Evolutionary conservation across 1,284 basidiomycete genomes (phyloP).

Genomic region (Jaminaea rosea): DNA sequence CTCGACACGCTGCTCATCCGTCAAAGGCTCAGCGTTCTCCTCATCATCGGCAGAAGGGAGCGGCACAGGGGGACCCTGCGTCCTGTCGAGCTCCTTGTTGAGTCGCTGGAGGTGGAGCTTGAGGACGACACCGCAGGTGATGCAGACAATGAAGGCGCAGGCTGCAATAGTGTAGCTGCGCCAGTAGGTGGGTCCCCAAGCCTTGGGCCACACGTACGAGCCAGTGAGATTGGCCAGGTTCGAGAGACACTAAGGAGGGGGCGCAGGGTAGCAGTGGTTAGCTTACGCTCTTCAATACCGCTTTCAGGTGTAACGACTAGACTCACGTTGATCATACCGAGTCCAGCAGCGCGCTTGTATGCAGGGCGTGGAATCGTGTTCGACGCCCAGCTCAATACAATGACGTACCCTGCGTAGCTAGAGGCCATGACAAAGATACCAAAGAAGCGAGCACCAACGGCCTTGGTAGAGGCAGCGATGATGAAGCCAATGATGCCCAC

Average conservation of each 20-base stretch:
- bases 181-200: conserved; percentile 33
- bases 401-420: conserved; percentile 22
- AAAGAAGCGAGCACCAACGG: conserved; percentile 21
- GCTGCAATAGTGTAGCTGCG: conserved; percentile 21
- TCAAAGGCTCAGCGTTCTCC: conserved; percentile 4
- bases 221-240: conserved; percentile 50
- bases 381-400: conserved; percentile 27
- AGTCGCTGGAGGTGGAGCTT: conserved; percentile 16
- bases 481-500: conserved; percentile 30
- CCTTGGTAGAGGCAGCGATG: conserved; percentile 19
- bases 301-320: no score
- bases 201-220: conserved; percentile 26
- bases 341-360: conserved; percentile 25
- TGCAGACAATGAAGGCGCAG: conserved; percentile 19
- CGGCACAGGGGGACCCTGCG: conserved; percentile 26
- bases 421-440: conserved; percentile 26
- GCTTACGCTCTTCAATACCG: no score
- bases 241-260: no score
- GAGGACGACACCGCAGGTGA: conserved; percentile 18
- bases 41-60: conserved; percentile 33
- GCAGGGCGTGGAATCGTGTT: conserved; percentile 23
- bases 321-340: conserved; percentile 45
- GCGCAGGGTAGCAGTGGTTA: no score
- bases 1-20: neutral
- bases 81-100: conserved; percentile 24